A percentile compares a stretch with the other conserved stretches of the same genome.
Conservation (phyloP, 2,329 filamentous ascomycete genomes). For the Ophiostoma novo-ulmi region DNA sequence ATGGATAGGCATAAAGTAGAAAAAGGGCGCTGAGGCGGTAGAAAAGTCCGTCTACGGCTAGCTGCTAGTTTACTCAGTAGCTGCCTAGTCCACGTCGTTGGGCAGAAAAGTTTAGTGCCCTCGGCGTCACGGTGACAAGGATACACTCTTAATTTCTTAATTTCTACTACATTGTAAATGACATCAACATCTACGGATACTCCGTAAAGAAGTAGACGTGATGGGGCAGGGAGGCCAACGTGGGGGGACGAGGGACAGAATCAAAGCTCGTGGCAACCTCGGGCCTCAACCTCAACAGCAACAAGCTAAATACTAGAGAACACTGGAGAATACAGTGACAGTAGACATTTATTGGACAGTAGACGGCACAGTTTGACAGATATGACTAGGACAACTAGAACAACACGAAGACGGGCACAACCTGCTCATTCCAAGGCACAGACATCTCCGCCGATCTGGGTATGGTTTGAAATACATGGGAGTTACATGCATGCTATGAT, state of each 20-base stretch:
- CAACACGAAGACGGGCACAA: not conserved
- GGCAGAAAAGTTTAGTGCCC: not conserved
- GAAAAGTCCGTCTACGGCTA: not conserved
- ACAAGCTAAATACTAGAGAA: not conserved
- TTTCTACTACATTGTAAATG: no score
- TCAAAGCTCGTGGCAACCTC: no score
- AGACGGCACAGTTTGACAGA: not conserved
- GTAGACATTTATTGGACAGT: not conserved
- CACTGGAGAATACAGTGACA: not conserved
- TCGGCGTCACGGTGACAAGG: not conserved
- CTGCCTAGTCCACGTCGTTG: not conserved
- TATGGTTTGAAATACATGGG: not conserved
- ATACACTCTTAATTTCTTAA: not conserved
- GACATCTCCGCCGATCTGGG: not conserved
- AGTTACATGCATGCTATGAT: not conserved
- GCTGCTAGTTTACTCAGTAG: not conserved
- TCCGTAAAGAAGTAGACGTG: not conserved
- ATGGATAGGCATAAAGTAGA: not conserved
- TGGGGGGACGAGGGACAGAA: no score
- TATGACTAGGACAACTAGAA: not conserved
- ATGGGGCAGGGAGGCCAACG: not conserved
- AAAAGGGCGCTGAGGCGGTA: not conserved
- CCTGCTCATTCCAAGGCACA: conserved; percentile 7
- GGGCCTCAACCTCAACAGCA: not conserved
- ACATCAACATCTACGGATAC: no score